Evolutionary conservation across 164 flowering plant genomes (phyloP), one percentile per base, ranked within the genome.

Genomic region (Sedum album): DNA sequence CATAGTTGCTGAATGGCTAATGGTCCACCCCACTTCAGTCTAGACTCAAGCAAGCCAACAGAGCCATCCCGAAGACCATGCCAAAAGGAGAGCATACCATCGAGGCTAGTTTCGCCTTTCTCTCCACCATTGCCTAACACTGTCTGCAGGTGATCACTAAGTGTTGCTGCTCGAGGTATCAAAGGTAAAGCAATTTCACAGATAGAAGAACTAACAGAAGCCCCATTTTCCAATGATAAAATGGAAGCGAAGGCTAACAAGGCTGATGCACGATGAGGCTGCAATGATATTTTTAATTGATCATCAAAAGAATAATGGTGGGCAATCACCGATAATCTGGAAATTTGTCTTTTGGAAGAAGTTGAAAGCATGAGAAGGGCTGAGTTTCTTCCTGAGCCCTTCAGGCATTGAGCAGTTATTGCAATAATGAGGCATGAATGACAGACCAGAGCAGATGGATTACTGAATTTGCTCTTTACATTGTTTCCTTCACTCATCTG

Each of bases 51-150:
- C 70, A 91, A 79, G 23, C 99, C 99, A 79, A 85, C 84, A 78
- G 86, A 88, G 18, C 97, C 99, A 82, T 94, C 99, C 70, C 81
- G n/a, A n/a, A n/a, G n/a, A n/a, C n/a, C n/a, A n/a, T n/a, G n/a
- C n/a, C n/a, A n/a, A n/a, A n/a, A n/a, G n/a, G n/a, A n/a, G n/a
- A n/a, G n/a, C n/a, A n/a, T n/a, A n/a, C n/a, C n/a, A n/a, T n/a
- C n/a, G n/a, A 36, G 55, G 48, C 72, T 70, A 67, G 49, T 49
- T 21, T 67, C 11, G 25, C 57, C 73, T 31, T 42, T 69, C 49
- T 74, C 83, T 76, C 73, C 76, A 67, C 75, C 83, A 70, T 77
- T 79, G 21, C 33, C 38, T 38, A 78, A 33, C 23, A 75, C 63
- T 62, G 72, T 74, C 73, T 82, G 84, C 65, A 94, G 92, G 73